These are phyloP conservation scores for Ceratocystis alfenasii DNA, from an alignment of 2,329 filamentous ascomycete genomes.

Conservation along the genomic window DNA sequence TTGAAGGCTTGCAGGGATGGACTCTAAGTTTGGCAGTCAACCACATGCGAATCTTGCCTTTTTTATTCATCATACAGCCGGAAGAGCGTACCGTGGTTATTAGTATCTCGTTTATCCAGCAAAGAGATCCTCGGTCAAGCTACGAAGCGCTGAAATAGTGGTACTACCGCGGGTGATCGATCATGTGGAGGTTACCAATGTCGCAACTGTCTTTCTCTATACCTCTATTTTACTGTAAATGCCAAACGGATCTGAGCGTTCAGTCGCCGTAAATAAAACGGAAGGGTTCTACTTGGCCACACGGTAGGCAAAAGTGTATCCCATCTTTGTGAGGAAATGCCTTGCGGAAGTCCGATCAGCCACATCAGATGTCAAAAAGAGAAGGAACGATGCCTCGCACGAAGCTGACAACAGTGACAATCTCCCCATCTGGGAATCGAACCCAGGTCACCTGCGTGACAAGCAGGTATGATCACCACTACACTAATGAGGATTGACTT, in stretches of 20 bases:
- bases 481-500: constrained; percentile 18
- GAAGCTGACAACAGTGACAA: background rate
- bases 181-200: background rate
- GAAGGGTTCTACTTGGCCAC: background rate
- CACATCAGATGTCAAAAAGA: background rate
- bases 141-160: background rate
- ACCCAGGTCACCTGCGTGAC: constrained; percentile 19
- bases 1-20: too few relatives aligned
- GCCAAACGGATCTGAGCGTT: too few relatives aligned
- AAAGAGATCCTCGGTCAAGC: background rate
- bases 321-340: too few relatives aligned
- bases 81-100: too few relatives aligned
- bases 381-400: background rate
- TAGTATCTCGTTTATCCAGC: too few relatives aligned
- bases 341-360: background rate
- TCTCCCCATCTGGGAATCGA: constrained; percentile 21
- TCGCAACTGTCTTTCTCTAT: background rate
- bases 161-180: background rate
- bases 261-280: background rate
- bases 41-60: background rate
- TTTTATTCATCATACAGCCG: background rate
- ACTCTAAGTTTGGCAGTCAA: background rate
- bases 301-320: too few relatives aligned
- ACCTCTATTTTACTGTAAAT: too few relatives aligned
- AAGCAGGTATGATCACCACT: constrained; percentile 21